Conservation (phyloP, 176 grass and related monocot species). For the Bonia amplexicaulis region DNA sequence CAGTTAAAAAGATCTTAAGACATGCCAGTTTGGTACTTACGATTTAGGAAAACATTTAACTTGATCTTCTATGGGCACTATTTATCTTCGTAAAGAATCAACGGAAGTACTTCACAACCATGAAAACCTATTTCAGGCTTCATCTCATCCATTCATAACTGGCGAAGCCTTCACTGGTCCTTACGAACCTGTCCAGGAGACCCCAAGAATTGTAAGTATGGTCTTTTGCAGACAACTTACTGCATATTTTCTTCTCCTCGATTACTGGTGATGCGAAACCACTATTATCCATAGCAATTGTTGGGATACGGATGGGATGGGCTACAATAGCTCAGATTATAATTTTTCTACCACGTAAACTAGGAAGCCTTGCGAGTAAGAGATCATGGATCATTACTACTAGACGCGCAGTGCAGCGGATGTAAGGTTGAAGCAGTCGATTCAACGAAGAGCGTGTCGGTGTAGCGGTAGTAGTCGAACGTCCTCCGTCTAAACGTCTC, state of each 20-base stretch:
- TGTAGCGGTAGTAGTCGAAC: no score
- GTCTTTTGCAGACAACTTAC: slow-evolving; percentile 9
- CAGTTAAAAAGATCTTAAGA: not conserved
- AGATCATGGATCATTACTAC: no score
- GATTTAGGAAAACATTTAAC: not conserved
- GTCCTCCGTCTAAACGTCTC: no score
- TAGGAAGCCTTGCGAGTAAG: no score
- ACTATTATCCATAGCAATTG: not conserved
- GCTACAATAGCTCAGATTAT: no score
- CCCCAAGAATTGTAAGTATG: slow-evolving; percentile 86
- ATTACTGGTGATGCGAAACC: not conserved
- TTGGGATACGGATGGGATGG: no score
- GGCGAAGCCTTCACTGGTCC: slow-evolving; percentile 75
- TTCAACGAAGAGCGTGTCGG: no score
- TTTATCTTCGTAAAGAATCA: slow-evolving; percentile 27
- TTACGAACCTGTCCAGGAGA: slow-evolving; percentile 70
- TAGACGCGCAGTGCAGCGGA: no score
- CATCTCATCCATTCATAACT: slow-evolving; percentile 94
- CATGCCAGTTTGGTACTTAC: not conserved
- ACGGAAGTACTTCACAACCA: slow-evolving; percentile 24
- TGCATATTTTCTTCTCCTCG: slow-evolving; percentile 13
- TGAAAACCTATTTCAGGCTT: slow-evolving; percentile 65
- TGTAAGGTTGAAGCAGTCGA: no score
- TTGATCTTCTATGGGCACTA: not conserved
- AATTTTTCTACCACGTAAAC: no score